Evolutionary conservation across 768 basidiomycete species (phyloP).

Genomic region (Vararia minispora): DNA sequence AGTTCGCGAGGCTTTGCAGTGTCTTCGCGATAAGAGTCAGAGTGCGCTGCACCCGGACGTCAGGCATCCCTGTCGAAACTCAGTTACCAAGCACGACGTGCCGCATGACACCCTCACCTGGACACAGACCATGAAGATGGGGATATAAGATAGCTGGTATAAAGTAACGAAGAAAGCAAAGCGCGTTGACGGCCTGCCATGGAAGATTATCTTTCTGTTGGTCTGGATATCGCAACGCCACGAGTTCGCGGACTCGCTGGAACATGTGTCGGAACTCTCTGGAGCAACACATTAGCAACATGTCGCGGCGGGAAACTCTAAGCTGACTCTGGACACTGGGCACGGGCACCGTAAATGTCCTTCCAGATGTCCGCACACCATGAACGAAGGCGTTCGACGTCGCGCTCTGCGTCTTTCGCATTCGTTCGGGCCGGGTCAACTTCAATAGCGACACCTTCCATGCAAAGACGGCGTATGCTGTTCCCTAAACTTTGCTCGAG

Average conservation of each 20-base stretch:
- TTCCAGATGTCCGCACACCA: conserved; percentile 81
- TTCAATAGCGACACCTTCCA: conserved; percentile 70
- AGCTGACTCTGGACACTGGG: conserved; percentile 66
- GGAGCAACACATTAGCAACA: conserved; percentile 8
- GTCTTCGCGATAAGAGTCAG: conserved; percentile 80
- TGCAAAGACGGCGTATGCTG: conserved; percentile 56
- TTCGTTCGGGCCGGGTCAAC: conserved; percentile 69
- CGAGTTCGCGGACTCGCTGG: conserved; percentile 55
- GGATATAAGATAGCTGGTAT: conserved; percentile 87
- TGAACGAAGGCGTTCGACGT: conserved; percentile 54
- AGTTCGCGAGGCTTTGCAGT: conserved; percentile 82
- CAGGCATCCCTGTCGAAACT: conserved; percentile 47
- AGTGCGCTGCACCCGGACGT: conserved; percentile 58
- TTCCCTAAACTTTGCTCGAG: conserved; percentile 71
- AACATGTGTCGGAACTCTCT: conserved; percentile 66
- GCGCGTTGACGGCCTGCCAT: conserved; percentile 80
- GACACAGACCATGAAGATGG: conserved; percentile 68
- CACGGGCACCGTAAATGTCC: conserved; percentile 62
- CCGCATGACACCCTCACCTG: conserved; percentile 36
- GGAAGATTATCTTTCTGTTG: conserved; percentile 42
- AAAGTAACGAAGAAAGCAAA: conserved; percentile 83
- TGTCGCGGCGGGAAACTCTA: not conserved
- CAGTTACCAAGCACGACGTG: not conserved
- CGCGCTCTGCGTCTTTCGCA: conserved; percentile 54
- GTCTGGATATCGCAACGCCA: conserved; percentile 51